Evolutionary conservation across 2,329 filamentous ascomycete genomes (phyloP).

Genomic region (Dryadomyces sulphureus): DNA sequence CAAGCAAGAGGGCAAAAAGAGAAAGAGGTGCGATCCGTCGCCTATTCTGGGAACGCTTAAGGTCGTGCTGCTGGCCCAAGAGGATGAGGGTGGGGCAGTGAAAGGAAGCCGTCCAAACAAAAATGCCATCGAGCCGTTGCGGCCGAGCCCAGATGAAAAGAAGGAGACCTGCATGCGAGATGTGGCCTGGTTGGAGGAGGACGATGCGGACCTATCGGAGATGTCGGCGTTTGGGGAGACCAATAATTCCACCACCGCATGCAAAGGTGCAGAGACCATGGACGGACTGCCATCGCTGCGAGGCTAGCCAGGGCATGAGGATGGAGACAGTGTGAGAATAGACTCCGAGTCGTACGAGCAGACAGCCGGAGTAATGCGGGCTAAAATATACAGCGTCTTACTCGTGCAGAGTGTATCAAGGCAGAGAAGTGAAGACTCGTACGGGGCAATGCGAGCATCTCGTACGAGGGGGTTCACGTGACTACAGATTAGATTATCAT

Average conservation of each 20-base stretch:
- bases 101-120: background rate
- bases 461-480: no score
- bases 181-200: background rate
- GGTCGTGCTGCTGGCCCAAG: slow-evolving; percentile 3
- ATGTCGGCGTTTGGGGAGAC: background rate
- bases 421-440: no score
- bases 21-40: background rate
- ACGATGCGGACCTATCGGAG: background rate
- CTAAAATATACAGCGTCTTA: no score
- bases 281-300: background rate
- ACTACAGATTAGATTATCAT: no score
- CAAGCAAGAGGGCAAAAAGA: slow-evolving; percentile 1
- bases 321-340: no score
- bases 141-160: background rate
- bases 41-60: slow-evolving; percentile 7
- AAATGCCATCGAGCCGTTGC: background rate
- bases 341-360: no score
- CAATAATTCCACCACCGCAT: background rate
- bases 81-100: background rate
- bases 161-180: background rate
- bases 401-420: no score
- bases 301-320: no score
- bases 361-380: no score
- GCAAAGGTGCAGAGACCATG: no score
- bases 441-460: no score